Conservation (phyloP, 1,139 yeast genomes). For the Candida sanyaensis region DNA sequence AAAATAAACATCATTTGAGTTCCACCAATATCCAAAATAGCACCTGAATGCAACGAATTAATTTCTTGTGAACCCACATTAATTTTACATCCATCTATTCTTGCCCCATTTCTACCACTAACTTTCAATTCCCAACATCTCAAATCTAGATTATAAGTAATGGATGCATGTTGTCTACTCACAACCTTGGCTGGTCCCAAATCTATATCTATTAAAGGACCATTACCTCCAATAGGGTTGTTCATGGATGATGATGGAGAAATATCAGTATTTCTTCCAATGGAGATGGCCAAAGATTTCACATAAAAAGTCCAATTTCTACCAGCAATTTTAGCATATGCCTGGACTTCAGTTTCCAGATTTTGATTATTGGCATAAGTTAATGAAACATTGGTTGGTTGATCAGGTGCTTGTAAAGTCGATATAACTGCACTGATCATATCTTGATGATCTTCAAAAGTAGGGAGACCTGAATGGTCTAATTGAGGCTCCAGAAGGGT, state of each 20-base stretch:
- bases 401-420: conserved; percentile 49
- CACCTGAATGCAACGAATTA: conserved; percentile 75
- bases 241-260: conserved; percentile 6
- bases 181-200: conserved; percentile 97
- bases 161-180: conserved; percentile 83
- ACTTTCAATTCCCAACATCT: conserved; percentile 87
- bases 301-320: conserved; percentile 92
- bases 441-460: conserved; percentile 53
- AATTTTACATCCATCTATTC: conserved; percentile 72
- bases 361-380: conserved; percentile 67
- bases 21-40: conserved; percentile 90
- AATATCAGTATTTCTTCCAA: conserved; percentile 83
- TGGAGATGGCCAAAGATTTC: conserved; percentile 70
- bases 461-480: conserved; percentile 23
- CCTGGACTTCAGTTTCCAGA: conserved; percentile 84
- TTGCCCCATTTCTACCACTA: conserved; percentile 89
- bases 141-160: conserved; percentile 70
- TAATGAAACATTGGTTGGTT: conserved; percentile 50
- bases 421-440: conserved; percentile 55
- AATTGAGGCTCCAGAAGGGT: conserved; percentile 21
- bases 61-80: conserved; percentile 49
- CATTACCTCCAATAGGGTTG: conserved; percentile 12
- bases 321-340: conserved; percentile 96
- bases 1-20: conserved; percentile 98
- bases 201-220: conserved; percentile 71